phyloP scores from a whole-genome alignment of 371 early-diverging fungal genomes.

The Mortierella sp. region DNA sequence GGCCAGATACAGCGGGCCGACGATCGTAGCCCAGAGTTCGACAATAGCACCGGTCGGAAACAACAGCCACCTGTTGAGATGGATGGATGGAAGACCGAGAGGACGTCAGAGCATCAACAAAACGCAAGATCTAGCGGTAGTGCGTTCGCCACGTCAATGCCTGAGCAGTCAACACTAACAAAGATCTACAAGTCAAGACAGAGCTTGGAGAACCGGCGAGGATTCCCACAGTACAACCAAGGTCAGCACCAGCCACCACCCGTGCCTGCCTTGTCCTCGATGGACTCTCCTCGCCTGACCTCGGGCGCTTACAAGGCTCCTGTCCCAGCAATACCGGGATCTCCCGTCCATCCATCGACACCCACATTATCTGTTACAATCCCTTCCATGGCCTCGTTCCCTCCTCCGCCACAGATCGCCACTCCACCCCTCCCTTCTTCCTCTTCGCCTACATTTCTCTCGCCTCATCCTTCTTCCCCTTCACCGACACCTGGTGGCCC shows the following conservation, averaged over 20 bases:
- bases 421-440: neutral
- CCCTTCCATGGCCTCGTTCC: conserved; percentile 14
- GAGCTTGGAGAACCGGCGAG: conserved; percentile 4
- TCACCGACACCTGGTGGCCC: neutral
- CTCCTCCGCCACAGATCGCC: conserved; percentile 5
- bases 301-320: conserved; percentile 41
- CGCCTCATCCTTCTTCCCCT: neutral
- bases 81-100: conserved; percentile 6
- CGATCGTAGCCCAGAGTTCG: neutral
- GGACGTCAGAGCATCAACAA: neutral
- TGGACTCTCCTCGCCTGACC: no score
- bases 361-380: neutral
- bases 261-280: neutral
- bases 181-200: neutral
- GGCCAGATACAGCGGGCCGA: conserved; percentile 23
- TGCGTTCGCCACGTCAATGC: neutral
- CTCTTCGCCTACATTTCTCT: neutral
- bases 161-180: neutral
- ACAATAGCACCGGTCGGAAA: neutral
- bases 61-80: conserved; percentile 19
- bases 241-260: conserved; percentile 6
- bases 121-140: no score
- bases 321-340: conserved; percentile 24
- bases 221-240: neutral
- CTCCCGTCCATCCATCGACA: conserved; percentile 9